Base-by-base conservation (phyloP, 305 asterid species). In the Ilex paraguariensis region DNA sequence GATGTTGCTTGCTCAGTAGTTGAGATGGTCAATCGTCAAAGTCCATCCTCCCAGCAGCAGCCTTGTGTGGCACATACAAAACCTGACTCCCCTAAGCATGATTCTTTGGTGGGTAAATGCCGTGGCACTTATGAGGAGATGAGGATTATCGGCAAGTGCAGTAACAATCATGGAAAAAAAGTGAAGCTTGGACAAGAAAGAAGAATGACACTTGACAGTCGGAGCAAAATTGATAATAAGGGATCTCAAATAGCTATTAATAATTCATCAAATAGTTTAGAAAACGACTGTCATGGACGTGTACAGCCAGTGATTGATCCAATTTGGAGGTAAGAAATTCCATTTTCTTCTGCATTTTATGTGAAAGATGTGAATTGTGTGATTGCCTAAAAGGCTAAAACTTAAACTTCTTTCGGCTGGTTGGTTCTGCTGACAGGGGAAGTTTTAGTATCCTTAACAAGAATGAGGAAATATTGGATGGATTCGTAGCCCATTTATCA, bases 241-340 rank as follows among this genome's bases (percentile, higher is more conserved):
- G 21, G 21, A 17, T 17, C 21, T 17, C 21, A 17, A 17, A 17
- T 17, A 17, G 21, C 21, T 17, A 17, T 17, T 17, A 17, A 17
- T 17, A 17, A 17, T 17, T 17, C 1, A 1, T 17, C 21, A 17
- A 17, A 17, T 17, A 17, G 21, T 17, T 17, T 17, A 1, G 21
- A 17, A 17, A 17, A 17, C 21, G 21, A 17, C 21, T 17, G 21
- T 1, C 36, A 4, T 50, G 63, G 14, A 61, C 61, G 56, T 54
- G 90, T 80, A 31, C 66, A 68, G 61, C 96, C 91, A 54, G 66
- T 72, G 13, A 17, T 55, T 42, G 58, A 53, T 55, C 87, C 87
- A 28, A 69, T 86, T 73, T 88, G 96, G 96, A 84, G 85, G 96
- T 84, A 48, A 81, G 81, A 52, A 76, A 75, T 64, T 50, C 62